Conservation (phyloP, 2,329 filamentous ascomycete species). For the Blastomyces gilchristii region DNA sequence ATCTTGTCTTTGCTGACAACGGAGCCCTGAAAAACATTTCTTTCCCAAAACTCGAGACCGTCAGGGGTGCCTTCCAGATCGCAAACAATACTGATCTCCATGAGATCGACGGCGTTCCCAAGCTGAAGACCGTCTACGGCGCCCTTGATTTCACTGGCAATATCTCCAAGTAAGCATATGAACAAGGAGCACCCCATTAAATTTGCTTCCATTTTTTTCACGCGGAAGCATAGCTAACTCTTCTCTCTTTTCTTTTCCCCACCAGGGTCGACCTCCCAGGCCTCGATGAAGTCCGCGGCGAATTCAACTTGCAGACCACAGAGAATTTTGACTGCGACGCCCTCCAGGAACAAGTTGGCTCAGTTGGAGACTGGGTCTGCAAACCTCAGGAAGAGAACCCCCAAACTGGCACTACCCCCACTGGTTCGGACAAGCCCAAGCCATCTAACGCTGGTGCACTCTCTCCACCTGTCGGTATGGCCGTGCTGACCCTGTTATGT, state of each 20-base stretch:
- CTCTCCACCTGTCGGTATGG: constrained; percentile 29
- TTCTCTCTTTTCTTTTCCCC: background rate
- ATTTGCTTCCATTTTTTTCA: background rate
- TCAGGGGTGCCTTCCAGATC: constrained; percentile 73
- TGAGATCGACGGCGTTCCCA: constrained; percentile 55
- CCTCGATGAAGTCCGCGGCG: constrained; percentile 59
- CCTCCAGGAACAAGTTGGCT: constrained; percentile 36
- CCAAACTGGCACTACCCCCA: constrained; percentile 26
- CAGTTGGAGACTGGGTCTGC: constrained; percentile 39
- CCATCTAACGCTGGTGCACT: constrained; percentile 31
- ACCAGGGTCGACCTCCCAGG: constrained; percentile 58
- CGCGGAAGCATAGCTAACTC: background rate
- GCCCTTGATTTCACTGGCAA: constrained; percentile 76
- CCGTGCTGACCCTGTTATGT: constrained; percentile 36
- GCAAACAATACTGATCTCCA: constrained; percentile 77
- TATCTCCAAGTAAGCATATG: constrained; percentile 60
- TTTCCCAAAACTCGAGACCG: constrained; percentile 55
- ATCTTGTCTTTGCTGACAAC: constrained; percentile 50
- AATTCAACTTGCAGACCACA: constrained; percentile 59
- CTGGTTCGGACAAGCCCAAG: constrained; percentile 19
- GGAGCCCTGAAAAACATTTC: constrained; percentile 59
- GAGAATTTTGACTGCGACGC: constrained; percentile 51
- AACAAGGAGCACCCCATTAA: background rate
- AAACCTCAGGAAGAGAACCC: constrained; percentile 28
- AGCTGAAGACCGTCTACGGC: constrained; percentile 60